These are phyloP conservation scores for Gentiana dahurica DNA, from an alignment of 257 asterid species.

Conservation along the genomic window DNA sequence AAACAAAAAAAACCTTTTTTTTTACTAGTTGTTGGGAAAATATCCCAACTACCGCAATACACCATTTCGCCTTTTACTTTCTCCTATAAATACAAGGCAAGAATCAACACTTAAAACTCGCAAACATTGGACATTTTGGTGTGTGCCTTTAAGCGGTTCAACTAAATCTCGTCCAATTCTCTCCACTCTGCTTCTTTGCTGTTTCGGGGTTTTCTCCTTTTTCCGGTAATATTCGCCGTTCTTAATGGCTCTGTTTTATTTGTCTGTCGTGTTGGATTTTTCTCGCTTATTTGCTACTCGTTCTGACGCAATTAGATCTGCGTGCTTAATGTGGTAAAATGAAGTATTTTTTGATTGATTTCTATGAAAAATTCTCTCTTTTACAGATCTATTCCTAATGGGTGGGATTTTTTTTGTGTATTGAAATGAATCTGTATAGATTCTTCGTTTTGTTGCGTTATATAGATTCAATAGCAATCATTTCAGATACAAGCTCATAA, in stretches of 20 bases:
- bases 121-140: constrained; percentile 12
- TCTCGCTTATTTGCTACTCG: not conserved
- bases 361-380: no score
- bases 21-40: not conserved
- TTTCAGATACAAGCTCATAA: no score
- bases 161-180: not conserved
- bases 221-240: constrained; percentile 1
- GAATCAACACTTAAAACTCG: not conserved
- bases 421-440: no score
- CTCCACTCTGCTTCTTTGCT: not conserved
- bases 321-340: no score
- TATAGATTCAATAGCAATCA: no score
- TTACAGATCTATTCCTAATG: no score
- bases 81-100: constrained; percentile 17
- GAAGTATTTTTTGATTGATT: no score
- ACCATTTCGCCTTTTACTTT: not conserved
- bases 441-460: no score
- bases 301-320: not conserved
- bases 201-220: not conserved
- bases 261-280: not conserved
- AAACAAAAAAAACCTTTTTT: not conserved
- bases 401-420: no score
- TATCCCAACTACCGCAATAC: not conserved
- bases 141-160: not conserved
- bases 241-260: not conserved